A percentile compares a stretch with the other conserved stretches of the same genome.
Conservation (phyloP, 139 green algal genomes). For the Volvox reticuliferus region DNA sequence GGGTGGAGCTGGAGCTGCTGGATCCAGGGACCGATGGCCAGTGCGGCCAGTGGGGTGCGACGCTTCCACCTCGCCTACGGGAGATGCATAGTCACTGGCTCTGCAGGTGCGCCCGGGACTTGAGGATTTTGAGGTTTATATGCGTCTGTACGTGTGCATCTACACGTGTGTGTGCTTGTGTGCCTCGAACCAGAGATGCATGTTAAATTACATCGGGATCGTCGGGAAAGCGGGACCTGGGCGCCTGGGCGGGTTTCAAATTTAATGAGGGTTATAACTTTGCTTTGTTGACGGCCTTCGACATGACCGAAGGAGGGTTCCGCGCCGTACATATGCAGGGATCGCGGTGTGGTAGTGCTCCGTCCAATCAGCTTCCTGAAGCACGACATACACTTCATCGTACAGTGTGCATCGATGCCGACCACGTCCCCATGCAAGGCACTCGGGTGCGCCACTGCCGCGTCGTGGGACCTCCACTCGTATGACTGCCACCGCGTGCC, state of each 20-base stretch:
- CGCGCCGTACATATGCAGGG: conserved; percentile 45
- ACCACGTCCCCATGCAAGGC: background rate
- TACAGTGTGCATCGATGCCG: background rate
- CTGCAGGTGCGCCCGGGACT: conserved; percentile 30
- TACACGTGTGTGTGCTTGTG: no score
- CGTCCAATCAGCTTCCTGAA: conserved; percentile 53
- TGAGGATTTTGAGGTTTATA: no score
- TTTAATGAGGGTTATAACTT: no score
- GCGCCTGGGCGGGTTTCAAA: no score
- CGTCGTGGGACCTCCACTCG: background rate
- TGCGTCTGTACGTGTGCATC: no score
- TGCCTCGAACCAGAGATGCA: no score
- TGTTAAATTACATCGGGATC: background rate
- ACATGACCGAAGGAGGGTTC: background rate
- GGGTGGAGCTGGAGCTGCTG: conserved; percentile 58
- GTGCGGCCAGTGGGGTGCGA: conserved; percentile 52
- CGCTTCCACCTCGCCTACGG: conserved; percentile 59
- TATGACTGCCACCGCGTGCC: conserved; percentile 40
- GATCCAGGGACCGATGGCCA: conserved; percentile 30
- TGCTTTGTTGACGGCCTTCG: background rate
- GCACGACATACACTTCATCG: conserved; percentile 51
- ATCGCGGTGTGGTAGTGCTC: conserved; percentile 51
- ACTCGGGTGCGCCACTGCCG: background rate
- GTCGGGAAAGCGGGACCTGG: no score
- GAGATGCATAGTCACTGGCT: conserved; percentile 71